Evolutionary conservation across 2,329 filamentous ascomycete genomes (phyloP).

Genomic region (Aspergillus alliaceus): DNA sequence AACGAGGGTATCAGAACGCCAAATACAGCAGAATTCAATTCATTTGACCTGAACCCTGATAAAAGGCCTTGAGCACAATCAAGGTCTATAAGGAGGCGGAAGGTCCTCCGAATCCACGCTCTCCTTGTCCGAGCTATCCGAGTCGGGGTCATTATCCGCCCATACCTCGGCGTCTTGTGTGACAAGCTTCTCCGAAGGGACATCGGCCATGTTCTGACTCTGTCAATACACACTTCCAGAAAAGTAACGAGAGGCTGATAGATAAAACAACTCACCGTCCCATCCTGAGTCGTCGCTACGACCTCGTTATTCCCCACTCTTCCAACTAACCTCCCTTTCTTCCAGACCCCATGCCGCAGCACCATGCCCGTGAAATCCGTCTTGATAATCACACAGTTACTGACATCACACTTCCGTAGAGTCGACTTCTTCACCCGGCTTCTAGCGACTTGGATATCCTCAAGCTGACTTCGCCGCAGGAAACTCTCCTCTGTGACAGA

Average conservation of each 20-base stretch:
- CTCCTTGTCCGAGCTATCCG: slow-evolving; percentile 2
- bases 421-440: slow-evolving; percentile 11
- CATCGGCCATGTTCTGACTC: background rate
- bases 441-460: slow-evolving; percentile 4
- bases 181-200: background rate
- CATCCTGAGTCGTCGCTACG: slow-evolving; percentile 7
- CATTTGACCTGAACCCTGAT: background rate
- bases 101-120: background rate
- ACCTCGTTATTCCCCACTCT: slow-evolving; percentile 15
- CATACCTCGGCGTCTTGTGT: background rate
- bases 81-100: slow-evolving; percentile 5
- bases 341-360: slow-evolving; percentile 27
- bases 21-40: background rate
- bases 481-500: slow-evolving; percentile 10
- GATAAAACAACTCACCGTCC: slow-evolving; percentile 8
- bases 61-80: no score
- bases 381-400: slow-evolving; percentile 19
- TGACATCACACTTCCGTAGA: slow-evolving; percentile 23
- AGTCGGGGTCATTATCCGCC: background rate
- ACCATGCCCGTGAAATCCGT: slow-evolving; percentile 24
- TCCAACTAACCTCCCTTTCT: slow-evolving; percentile 23
- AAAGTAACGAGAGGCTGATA: background rate
- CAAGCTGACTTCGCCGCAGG: slow-evolving; percentile 15
- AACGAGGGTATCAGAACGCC: background rate
- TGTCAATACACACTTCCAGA: background rate